phyloP scores from a whole-genome alignment of 2,329 filamentous ascomycete genomes.

The Stagonosporopsis chrysanthemi region DNA sequence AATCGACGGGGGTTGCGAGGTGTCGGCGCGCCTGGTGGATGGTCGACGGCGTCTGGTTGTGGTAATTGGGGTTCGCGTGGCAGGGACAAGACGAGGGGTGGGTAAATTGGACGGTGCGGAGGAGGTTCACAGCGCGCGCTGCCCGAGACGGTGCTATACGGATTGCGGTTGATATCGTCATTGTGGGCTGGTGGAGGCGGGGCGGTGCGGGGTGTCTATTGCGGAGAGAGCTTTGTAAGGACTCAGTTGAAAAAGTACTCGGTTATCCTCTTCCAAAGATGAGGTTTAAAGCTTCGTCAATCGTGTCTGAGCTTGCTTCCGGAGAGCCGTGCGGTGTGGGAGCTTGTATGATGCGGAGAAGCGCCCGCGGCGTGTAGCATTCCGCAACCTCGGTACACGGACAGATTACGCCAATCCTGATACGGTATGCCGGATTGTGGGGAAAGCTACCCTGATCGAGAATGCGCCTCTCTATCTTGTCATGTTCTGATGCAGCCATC shows the following conservation, averaged over 20 bases:
- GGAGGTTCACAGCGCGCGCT: slow-evolving; percentile 72
- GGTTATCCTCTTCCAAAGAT: background rate
- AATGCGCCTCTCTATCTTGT: background rate
- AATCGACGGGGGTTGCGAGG: slow-evolving; percentile 79
- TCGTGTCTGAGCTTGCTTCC: background rate
- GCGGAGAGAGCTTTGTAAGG: background rate
- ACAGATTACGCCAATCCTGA: background rate
- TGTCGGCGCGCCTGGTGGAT: slow-evolving; percentile 63
- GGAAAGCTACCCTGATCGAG: slow-evolving; percentile 2
- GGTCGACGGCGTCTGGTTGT: slow-evolving; percentile 55
- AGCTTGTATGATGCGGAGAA: slow-evolving; percentile 15
- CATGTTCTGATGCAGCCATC: background rate
- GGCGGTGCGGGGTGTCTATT: slow-evolving; percentile 1
- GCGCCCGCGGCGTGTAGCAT: slow-evolving; percentile 7
- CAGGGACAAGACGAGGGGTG: slow-evolving; percentile 94
- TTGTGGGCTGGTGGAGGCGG: background rate
- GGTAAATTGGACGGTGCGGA: slow-evolving; percentile 89
- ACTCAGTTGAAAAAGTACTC: background rate
- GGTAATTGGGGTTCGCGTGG: slow-evolving; percentile 86
- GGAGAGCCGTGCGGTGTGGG: slow-evolving; percentile 10
- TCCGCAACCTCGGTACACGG: slow-evolving; percentile 12
- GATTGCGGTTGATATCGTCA: slow-evolving; percentile 28
- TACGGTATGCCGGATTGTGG: slow-evolving; percentile 15
- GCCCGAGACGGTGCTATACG: slow-evolving; percentile 54
- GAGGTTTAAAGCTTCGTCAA: background rate